Percentiles rank a stretch among this genome's conserved stretches.
These are phyloP conservation scores for Xerocomus amazonicus DNA, from an alignment of 1,284 basidiomycete species.

Conservation along the genomic window DNA sequence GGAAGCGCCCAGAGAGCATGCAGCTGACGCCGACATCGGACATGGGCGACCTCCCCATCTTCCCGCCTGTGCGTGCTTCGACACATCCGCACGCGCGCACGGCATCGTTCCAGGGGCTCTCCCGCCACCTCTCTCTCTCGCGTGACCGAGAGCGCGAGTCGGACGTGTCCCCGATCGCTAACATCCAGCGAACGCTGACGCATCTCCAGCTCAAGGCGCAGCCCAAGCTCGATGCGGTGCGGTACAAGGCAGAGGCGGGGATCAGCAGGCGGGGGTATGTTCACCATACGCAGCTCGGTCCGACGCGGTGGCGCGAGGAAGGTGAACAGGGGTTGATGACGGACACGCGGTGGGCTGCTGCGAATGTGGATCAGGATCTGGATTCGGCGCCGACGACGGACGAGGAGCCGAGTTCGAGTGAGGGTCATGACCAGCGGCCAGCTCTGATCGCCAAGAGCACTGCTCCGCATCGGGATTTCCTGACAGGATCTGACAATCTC, in stretches of 20 bases:
- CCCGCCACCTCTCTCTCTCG: constrained; percentile 38
- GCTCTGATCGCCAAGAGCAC: not conserved
- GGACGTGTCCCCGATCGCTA: constrained; percentile 33
- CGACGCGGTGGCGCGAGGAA: constrained; percentile 26
- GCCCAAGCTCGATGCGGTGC: constrained; percentile 50
- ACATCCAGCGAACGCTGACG: constrained; percentile 47
- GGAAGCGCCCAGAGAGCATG: constrained; percentile 60
- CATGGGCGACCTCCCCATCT: constrained; percentile 9
- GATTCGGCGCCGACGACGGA: constrained; percentile 26
- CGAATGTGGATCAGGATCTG: constrained; percentile 24
- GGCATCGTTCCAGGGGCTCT: constrained; percentile 30
- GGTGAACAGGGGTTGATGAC: constrained; percentile 36
- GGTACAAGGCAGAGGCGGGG: constrained; percentile 70
- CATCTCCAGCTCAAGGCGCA: constrained; percentile 44
- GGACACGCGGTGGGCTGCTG: constrained; percentile 23
- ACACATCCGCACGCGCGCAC: constrained; percentile 20
- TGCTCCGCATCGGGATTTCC: constrained; percentile 6
- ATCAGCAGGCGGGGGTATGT: constrained; percentile 58
- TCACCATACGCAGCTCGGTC: constrained; percentile 26
- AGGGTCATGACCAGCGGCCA: constrained; percentile 12
- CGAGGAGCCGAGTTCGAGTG: constrained; percentile 22
- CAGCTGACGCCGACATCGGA: constrained; percentile 41
- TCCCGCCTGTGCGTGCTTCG: constrained; percentile 1
- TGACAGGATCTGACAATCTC: constrained; percentile 47
- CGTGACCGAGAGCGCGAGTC: constrained; percentile 15